Conservation (phyloP, 768 basidiomycete species). For the Candolleomyces efflorescens region DNA sequence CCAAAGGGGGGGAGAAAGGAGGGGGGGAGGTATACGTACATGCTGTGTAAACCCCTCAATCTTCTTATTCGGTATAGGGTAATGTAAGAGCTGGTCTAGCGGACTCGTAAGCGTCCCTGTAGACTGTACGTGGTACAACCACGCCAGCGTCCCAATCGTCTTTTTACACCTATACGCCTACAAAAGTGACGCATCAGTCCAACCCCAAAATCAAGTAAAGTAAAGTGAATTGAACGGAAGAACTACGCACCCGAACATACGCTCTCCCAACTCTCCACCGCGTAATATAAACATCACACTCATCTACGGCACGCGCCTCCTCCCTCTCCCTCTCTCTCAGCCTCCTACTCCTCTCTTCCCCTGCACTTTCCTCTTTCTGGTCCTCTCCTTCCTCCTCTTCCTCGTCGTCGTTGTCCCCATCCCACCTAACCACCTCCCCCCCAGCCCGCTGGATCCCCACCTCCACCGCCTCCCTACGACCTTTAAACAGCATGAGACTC, state of each 20-base stretch:
- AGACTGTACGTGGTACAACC: conserved; percentile 78
- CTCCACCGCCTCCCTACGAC: conserved; percentile 52
- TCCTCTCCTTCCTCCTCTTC: too few species aligned
- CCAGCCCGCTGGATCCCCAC: conserved; percentile 59
- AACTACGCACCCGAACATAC: conserved; percentile 58
- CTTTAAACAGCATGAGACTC: conserved; percentile 48
- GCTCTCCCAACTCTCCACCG: conserved; percentile 62
- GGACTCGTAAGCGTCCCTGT: conserved; percentile 59
- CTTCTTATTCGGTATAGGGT: conserved; percentile 63
- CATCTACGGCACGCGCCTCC: conserved; percentile 38
- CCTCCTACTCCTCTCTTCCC: conserved; percentile 6
- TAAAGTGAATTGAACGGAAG: too few species aligned
- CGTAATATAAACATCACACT: conserved; percentile 74
- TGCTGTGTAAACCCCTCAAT: conserved; percentile 58
- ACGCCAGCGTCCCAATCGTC: conserved; percentile 74
- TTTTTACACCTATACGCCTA: conserved; percentile 59
- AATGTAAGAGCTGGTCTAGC: conserved; percentile 76
- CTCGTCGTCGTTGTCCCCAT: conserved; percentile 15
- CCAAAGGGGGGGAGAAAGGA: conserved; percentile 5
- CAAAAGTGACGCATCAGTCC: too few species aligned
- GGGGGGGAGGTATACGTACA: conserved; percentile 43
- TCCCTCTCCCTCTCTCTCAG: conserved; percentile 20
- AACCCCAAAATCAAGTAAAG: background rate
- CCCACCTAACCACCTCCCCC: conserved; percentile 24
- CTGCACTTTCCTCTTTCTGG: conserved; percentile 2